A percentile compares a stretch with the other conserved stretches of the same genome.
Conservation (phyloP, 129 eudicot genomes). For the Pulicaria dysenterica region DNA sequence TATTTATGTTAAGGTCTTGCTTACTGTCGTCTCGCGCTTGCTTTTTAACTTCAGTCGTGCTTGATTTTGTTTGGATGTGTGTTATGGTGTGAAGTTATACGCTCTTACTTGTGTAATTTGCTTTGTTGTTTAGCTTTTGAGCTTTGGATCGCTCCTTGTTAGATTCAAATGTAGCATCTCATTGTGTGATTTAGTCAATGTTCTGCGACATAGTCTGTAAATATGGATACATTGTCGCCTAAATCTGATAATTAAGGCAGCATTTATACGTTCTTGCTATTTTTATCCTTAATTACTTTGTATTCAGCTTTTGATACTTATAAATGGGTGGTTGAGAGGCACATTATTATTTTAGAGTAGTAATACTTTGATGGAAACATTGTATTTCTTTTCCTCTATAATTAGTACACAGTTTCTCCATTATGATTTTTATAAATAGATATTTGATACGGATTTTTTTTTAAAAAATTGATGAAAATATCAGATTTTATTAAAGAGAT, state of each 20-base stretch:
- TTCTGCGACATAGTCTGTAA: not conserved
- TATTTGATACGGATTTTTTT: slow-evolving; percentile 17
- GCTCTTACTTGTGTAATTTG: slow-evolving; percentile 4
- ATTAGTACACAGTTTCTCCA: slow-evolving; percentile 10
- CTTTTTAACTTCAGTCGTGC: slow-evolving; percentile 12
- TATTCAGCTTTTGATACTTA: not conserved
- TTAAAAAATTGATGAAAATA: too few relatives aligned
- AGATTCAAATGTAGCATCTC: slow-evolving; percentile 24
- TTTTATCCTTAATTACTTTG: slow-evolving; percentile 11
- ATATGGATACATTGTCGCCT: slow-evolving; percentile 24
- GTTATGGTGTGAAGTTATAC: not conserved
- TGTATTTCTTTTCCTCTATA: too few relatives aligned
- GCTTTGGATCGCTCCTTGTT: slow-evolving; percentile 33
- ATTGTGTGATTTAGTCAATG: slow-evolving; percentile 22
- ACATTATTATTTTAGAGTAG: slow-evolving; percentile 11
- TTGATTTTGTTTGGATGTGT: slow-evolving; percentile 21
- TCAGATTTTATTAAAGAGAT: too few relatives aligned
- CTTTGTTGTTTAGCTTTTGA: not conserved
- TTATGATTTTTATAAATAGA: slow-evolving; percentile 13
- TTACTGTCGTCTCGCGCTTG: not conserved
- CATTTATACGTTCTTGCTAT: slow-evolving; percentile 5
- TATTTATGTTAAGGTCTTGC: not conserved
- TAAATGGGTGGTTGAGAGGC: slow-evolving; percentile 23
- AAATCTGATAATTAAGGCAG: slow-evolving; percentile 6
- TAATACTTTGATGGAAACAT: not conserved